phyloP scores from a whole-genome alignment of 1,139 yeast genomes.

The Geotrichum histeridarum region DNA sequence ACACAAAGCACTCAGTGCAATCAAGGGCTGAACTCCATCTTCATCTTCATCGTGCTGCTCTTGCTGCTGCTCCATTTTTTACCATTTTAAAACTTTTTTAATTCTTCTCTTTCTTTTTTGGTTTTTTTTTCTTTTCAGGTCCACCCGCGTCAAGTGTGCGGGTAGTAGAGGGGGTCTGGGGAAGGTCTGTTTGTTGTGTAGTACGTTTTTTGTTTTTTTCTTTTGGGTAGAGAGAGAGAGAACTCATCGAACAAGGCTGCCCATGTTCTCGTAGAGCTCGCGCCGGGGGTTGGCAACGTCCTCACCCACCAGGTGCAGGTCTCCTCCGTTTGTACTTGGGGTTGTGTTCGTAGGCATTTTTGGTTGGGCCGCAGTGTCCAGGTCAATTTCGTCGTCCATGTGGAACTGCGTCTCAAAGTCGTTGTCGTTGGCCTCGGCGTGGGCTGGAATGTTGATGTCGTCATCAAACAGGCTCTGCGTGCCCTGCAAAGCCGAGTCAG shows the following conservation, averaged over 20 bases:
- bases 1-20: no score
- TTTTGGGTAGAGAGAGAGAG: no score
- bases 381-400: conserved; percentile 3
- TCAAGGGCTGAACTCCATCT: no score
- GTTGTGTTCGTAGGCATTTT: neutral
- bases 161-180: no score
- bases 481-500: neutral
- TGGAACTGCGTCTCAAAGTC: conserved; percentile 10
- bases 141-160: no score
- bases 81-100: no score
- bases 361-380: neutral
- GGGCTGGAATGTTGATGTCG: neutral
- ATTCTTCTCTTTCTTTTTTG: no score
- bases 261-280: conserved; percentile 6
- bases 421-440: neutral
- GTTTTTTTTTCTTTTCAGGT: no score
- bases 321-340: neutral
- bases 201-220: no score
- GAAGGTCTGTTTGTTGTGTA: no score
- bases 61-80: no score
- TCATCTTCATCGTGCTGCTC: no score
- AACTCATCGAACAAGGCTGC: conserved; percentile 5
- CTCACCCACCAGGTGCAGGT: conserved; percentile 4
- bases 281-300: neutral
- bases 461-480: conserved; percentile 3